Conservation (phyloP, 305 asterid genomes). For the Caryopteris hybrid region DNA sequence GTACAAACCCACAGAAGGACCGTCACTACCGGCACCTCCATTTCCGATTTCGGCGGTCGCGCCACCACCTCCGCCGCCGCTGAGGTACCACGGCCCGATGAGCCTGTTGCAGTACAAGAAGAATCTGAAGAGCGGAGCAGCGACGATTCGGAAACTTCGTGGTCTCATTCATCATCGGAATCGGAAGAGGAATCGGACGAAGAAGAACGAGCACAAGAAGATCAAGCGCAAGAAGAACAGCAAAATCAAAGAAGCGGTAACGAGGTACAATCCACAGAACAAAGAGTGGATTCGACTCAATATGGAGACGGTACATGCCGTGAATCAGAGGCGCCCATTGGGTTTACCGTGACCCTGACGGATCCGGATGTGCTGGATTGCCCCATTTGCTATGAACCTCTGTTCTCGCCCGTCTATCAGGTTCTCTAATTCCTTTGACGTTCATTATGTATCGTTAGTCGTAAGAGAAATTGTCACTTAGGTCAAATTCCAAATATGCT, state of each 20-base stretch:
- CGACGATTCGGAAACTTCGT: slow-evolving; percentile 9
- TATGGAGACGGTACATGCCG: not conserved
- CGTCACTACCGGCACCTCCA: slow-evolving; percentile 2
- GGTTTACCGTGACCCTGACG: slow-evolving; percentile 30
- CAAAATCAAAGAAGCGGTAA: slow-evolving; percentile 8
- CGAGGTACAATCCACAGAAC: slow-evolving; percentile 5
- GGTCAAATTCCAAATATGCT: not conserved
- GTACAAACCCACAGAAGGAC: not conserved
- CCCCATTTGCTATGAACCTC: slow-evolving; percentile 47
- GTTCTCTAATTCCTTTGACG: slow-evolving; percentile 20
- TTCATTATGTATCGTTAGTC: not conserved
- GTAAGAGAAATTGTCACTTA: not conserved
- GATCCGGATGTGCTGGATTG: slow-evolving; percentile 61
- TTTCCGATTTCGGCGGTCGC: slow-evolving; percentile 9
- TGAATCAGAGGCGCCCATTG: slow-evolving; percentile 10
- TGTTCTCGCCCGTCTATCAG: slow-evolving; percentile 54
- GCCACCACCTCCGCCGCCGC: slow-evolving; percentile 12
- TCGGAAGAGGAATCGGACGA: slow-evolving; percentile 10
- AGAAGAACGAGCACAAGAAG: no score
- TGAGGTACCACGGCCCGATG: slow-evolving; percentile 3
- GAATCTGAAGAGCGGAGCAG: slow-evolving; percentile 14
- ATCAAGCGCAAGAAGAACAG: not conserved
- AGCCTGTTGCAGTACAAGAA: not conserved
- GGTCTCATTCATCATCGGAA: slow-evolving; percentile 1
- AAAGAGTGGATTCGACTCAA: not conserved